Conservation (phyloP, 257 asterid genomes). For the Perilla frutescens region DNA sequence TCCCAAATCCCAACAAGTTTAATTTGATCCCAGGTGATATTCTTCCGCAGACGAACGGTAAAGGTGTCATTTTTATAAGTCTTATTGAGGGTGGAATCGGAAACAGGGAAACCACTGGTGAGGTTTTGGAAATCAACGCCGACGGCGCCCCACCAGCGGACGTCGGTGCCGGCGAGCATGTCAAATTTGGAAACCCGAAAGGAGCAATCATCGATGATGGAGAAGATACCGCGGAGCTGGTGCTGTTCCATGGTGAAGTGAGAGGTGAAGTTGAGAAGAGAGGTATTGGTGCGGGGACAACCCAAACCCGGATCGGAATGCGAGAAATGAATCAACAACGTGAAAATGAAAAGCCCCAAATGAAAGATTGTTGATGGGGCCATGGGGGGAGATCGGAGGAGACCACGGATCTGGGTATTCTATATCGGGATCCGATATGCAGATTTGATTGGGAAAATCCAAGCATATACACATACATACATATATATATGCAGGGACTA, state of each 20-base stretch:
- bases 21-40: constrained; percentile 85
- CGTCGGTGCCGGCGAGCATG: constrained; percentile 89
- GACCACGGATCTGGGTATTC: constrained; percentile 45
- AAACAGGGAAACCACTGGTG: constrained; percentile 70
- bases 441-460: constrained; percentile 25
- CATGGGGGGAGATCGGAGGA: constrained; percentile 44
- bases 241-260: constrained; percentile 92
- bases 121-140: constrained; percentile 77
- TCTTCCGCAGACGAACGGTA: constrained; percentile 59
- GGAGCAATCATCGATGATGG: constrained; percentile 73
- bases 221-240: constrained; percentile 83
- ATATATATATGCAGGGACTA: neutral
- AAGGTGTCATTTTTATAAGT: constrained; percentile 74
- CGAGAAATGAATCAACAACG: constrained; percentile 43
- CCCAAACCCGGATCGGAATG: constrained; percentile 58
- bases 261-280: constrained; percentile 73
- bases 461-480: constrained; percentile 10
- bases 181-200: constrained; percentile 82
- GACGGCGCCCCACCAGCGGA: constrained; percentile 91
- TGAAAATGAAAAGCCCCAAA: constrained; percentile 44
- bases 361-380: constrained; percentile 40
- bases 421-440: constrained; percentile 32
- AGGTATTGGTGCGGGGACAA: constrained; percentile 62
- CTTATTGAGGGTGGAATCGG: constrained; percentile 68
- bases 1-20: constrained; percentile 86